Conservation (phyloP, 2,329 filamentous ascomycete species). For the Diaporthe sp. region DNA sequence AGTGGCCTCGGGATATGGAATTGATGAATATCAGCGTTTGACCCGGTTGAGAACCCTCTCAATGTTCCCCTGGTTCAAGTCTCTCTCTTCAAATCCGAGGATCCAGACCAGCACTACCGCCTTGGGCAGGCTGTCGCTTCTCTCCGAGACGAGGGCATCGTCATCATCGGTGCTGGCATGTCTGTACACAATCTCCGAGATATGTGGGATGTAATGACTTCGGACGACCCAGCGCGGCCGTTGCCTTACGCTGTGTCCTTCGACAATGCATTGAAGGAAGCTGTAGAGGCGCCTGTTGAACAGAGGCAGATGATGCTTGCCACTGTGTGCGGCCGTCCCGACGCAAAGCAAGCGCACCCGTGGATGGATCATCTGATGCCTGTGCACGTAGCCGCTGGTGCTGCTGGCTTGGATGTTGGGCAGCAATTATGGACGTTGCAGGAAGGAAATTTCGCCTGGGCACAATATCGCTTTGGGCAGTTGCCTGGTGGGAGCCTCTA, state of each 20-base stretch:
- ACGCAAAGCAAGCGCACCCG: conserved; percentile 62
- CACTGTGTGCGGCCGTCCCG: conserved; percentile 54
- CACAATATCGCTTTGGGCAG: conserved; percentile 39
- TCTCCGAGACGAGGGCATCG: conserved; percentile 76
- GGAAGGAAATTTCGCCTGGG: conserved; percentile 39
- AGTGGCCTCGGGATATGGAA: conserved; percentile 40
- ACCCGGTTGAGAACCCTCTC: conserved; percentile 71
- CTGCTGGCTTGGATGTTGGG: conserved; percentile 49
- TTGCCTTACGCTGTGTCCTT: conserved; percentile 73
- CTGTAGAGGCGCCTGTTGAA: conserved; percentile 61
- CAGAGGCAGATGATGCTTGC: conserved; percentile 56
- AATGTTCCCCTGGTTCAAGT: conserved; percentile 79
- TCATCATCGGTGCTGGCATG: conserved; percentile 81
- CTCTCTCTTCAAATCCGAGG: conserved; percentile 74
- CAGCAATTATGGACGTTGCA: conserved; percentile 38
- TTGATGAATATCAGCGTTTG: conserved; percentile 59
- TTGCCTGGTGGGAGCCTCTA: not conserved
- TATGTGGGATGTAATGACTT: conserved; percentile 51
- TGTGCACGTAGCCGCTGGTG: conserved; percentile 60
- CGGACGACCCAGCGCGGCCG: conserved; percentile 56
- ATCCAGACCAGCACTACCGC: conserved; percentile 74
- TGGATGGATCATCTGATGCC: conserved; percentile 65
- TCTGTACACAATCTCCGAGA: conserved; percentile 79
- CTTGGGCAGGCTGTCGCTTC: conserved; percentile 75
- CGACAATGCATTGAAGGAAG: conserved; percentile 76